Evolutionary conservation across 352 stramenopile genomes (phyloP).

Genomic region (Phytophthora cactorum): DNA sequence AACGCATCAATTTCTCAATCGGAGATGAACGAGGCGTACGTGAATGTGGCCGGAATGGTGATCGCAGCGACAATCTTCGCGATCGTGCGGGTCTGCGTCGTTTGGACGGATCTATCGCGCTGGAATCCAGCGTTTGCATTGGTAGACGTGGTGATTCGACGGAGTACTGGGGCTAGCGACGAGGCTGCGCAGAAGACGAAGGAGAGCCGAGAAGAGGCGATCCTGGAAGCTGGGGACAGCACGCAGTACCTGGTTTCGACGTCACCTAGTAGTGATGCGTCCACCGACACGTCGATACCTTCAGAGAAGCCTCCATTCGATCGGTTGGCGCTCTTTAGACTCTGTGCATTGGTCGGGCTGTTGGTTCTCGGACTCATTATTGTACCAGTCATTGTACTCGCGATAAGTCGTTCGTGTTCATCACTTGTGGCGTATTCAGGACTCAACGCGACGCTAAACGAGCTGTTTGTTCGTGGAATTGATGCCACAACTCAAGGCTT

Average conservation of each 20-base stretch:
- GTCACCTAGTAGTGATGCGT: conserved; percentile 20
- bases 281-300: conserved; percentile 5
- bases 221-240: conserved; percentile 12
- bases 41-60: conserved; percentile 23
- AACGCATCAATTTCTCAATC: conserved; percentile 36
- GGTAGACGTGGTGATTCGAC: not conserved
- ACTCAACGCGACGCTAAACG: conserved; percentile 37
- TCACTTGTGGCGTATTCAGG: conserved; percentile 33
- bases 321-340: conserved; percentile 1
- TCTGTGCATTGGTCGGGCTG: not conserved
- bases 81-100: conserved; percentile 22
- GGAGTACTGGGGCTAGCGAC: not conserved
- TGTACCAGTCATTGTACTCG: conserved; percentile 12
- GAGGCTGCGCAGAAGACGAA: not conserved
- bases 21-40: conserved; percentile 29
- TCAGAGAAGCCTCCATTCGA: not conserved
- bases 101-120: conserved; percentile 35
- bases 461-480: conserved; percentile 23
- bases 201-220: not conserved
- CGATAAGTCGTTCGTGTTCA: conserved; percentile 14
- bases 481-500: not conserved
- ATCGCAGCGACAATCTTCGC: conserved; percentile 23
- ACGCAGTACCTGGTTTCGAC: conserved; percentile 18
- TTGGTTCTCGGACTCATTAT: conserved; percentile 8
- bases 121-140: conserved; percentile 35